Evolutionary conservation across 495 filamentous ascomycete genomes (phyloP).

Genomic region (Aspergillus ellipticus): DNA sequence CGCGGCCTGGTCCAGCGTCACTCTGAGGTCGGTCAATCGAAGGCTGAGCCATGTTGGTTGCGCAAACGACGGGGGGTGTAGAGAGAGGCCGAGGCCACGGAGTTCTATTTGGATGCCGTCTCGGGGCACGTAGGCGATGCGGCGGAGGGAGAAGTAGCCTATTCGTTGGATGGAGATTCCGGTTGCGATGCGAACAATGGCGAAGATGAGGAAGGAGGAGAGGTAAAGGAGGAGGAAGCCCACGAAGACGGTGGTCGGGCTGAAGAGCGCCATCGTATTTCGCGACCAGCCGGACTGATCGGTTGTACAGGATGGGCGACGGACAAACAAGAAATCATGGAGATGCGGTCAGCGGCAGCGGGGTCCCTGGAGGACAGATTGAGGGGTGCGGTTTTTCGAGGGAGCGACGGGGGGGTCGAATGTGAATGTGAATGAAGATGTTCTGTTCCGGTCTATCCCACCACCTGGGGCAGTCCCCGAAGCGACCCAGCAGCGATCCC

Average conservation of each 20-base stretch:
- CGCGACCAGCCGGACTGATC: constrained; percentile 42
- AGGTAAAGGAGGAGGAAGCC: constrained; percentile 83
- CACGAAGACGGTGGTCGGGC: constrained; percentile 78
- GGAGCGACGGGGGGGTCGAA: neutral
- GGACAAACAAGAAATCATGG: constrained; percentile 23
- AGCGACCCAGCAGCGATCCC: neutral
- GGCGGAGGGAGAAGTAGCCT: constrained; percentile 84
- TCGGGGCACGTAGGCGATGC: constrained; percentile 79
- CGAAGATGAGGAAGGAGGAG: constrained; percentile 87
- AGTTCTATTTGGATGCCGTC: constrained; percentile 89
- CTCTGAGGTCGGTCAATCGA: constrained; percentile 73
- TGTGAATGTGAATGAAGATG: too few relatives aligned
- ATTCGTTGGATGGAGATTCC: constrained; percentile 95
- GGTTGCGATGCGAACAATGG: constrained; percentile 84
- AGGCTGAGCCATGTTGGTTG: constrained; percentile 97
- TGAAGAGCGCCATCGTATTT: constrained; percentile 55
- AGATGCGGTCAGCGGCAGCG: constrained; percentile 6
- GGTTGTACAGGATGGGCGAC: constrained; percentile 21
- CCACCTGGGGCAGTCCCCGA: neutral
- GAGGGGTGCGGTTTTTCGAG: neutral
- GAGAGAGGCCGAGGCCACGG: constrained; percentile 76
- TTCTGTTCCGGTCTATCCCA: too few relatives aligned
- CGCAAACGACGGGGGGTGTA: constrained; percentile 92
- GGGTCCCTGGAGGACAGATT: constrained; percentile 4
- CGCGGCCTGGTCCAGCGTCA: constrained; percentile 73